phyloP scores from a whole-genome alignment of 225 moss, liverwort and hornwort species.

The Marchantia paleacea region DNA sequence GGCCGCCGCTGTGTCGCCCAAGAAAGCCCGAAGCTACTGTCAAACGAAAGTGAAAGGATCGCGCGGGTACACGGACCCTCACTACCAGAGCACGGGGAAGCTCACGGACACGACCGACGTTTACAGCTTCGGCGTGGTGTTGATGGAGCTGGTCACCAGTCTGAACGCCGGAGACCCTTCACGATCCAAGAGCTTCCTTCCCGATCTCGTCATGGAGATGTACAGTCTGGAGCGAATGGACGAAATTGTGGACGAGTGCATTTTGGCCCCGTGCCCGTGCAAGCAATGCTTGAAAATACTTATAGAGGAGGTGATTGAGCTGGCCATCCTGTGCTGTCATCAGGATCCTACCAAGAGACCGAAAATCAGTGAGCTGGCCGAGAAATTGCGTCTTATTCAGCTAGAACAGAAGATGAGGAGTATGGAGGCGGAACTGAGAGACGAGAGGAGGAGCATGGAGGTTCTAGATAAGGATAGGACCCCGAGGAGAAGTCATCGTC shows the following conservation, averaged over 20 bases:
- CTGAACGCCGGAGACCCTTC: conserved; percentile 32
- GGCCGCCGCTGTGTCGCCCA: conserved; percentile 28
- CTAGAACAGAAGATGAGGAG: conserved; percentile 47
- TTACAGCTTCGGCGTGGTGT: conserved; percentile 43
- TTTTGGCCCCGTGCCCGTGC: conserved; percentile 31
- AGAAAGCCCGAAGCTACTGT: conserved; percentile 29
- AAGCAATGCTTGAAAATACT: conserved; percentile 37
- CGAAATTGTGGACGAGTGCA: conserved; percentile 33
- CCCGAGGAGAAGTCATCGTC: conserved; percentile 26
- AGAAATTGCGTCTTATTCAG: conserved; percentile 46
- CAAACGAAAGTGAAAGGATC: conserved; percentile 34
- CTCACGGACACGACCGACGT: conserved; percentile 41
- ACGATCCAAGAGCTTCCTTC: conserved; percentile 26
- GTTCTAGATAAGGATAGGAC: conserved; percentile 25
- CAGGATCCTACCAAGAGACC: conserved; percentile 33
- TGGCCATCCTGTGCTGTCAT: conserved; percentile 39
- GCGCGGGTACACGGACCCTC: conserved; percentile 38
- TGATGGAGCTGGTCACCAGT: conserved; percentile 49
- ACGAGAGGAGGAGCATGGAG: conserved; percentile 27
- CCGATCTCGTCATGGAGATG: conserved; percentile 34
- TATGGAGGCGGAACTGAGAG: conserved; percentile 35
- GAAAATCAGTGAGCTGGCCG: conserved; percentile 36
- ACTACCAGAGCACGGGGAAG: conserved; percentile 37
- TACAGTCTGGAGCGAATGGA: conserved; percentile 25
- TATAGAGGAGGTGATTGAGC: conserved; percentile 33